Conservation (phyloP, 345 rosid genomes). For the Zanthoxylum bungeanum region DNA sequence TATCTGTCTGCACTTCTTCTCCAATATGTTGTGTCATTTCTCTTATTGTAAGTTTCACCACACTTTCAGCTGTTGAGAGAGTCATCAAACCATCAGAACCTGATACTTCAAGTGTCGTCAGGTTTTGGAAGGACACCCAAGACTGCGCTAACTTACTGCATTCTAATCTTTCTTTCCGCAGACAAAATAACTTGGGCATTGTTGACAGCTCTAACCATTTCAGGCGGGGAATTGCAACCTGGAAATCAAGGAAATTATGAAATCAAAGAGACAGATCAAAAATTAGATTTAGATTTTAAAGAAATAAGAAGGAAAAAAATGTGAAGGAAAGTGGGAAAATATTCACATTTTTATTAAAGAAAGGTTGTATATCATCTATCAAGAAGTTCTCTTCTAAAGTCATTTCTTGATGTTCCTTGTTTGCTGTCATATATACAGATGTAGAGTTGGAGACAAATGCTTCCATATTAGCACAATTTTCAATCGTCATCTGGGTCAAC, state of each 20-base stretch:
- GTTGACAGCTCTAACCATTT: neutral
- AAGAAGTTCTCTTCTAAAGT: neutral
- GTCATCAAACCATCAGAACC: too few relatives aligned
- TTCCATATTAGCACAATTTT: neutral
- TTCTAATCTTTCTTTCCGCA: neutral
- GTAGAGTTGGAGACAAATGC: slow-evolving; percentile 17
- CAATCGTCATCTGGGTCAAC: neutral
- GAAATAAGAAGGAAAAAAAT: too few relatives aligned
- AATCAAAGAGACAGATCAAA: too few relatives aligned
- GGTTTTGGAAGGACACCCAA: neutral
- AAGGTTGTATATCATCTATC: neutral
- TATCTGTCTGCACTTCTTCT: too few relatives aligned
- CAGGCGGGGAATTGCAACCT: neutral
- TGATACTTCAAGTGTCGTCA: neutral
- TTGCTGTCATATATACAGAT: neutral
- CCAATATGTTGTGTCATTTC: too few relatives aligned
- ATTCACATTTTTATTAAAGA: neutral
- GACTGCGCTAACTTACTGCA: neutral
- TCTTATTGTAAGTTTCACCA: too few relatives aligned
- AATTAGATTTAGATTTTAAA: too few relatives aligned
- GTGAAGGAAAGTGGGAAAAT: too few relatives aligned
- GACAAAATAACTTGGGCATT: neutral
- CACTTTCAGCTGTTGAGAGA: too few relatives aligned
- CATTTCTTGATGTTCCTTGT: neutral
- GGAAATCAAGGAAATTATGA: neutral